phyloP scores from a whole-genome alignment of 768 basidiomycete species.

The Gymnopilus junonius region DNA sequence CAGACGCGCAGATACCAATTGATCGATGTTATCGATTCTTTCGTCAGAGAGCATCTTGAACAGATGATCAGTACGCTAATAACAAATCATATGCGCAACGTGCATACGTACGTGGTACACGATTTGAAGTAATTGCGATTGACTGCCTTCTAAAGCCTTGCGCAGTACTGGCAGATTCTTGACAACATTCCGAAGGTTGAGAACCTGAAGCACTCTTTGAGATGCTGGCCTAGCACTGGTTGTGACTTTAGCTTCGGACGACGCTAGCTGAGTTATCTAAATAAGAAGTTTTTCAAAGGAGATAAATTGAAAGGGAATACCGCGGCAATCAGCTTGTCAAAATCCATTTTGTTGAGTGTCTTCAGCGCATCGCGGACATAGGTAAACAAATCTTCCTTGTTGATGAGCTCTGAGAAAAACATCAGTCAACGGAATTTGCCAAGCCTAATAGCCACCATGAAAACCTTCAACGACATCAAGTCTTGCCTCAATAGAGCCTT shows the following conservation, averaged over 20 bases:
- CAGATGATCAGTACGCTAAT: no score
- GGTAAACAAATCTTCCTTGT: constrained; percentile 74
- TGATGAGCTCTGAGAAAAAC: constrained; percentile 63
- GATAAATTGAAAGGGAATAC: constrained; percentile 37
- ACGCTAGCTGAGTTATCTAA: constrained; percentile 54
- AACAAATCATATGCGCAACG: background rate
- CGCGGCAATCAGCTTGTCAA: constrained; percentile 83
- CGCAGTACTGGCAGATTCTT: constrained; percentile 66
- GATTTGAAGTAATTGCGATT: constrained; percentile 63
- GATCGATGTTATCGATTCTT: constrained; percentile 65
- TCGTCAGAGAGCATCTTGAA: constrained; percentile 76
- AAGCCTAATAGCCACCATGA: background rate
- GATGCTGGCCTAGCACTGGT: constrained; percentile 67
- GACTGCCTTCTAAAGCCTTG: constrained; percentile 61
- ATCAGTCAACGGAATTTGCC: background rate
- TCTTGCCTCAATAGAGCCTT: constrained; percentile 73
- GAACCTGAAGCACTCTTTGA: constrained; percentile 75
- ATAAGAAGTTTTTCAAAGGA: background rate
- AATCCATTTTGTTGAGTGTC: constrained; percentile 77
- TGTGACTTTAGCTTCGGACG: constrained; percentile 59
- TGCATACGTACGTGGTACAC: constrained; percentile 65
- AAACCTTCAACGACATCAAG: constrained; percentile 87
- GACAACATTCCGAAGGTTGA: constrained; percentile 76
- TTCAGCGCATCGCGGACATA: constrained; percentile 72
- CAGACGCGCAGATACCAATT: constrained; percentile 60